These are phyloP conservation scores for Leishmania gerbilli DNA, from an alignment of 208 protist genomes.

Conservation along the genomic window DNA sequence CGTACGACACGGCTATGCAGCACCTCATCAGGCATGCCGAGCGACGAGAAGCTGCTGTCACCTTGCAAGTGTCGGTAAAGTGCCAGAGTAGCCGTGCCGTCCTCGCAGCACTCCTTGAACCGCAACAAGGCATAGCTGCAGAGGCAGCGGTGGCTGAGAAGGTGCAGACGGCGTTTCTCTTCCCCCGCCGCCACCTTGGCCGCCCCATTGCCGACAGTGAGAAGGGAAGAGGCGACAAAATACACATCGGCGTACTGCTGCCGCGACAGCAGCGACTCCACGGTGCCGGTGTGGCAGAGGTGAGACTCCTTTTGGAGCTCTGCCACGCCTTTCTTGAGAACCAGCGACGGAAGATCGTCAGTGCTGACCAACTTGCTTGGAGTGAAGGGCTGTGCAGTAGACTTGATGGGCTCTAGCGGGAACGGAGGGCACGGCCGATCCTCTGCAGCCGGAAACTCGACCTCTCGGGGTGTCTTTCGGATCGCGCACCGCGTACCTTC, in stretches of 20 bases:
- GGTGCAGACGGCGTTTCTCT: not conserved
- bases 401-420: not conserved
- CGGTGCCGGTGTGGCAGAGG: not conserved
- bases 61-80: not conserved
- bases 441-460: not conserved
- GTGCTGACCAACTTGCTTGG: not conserved
- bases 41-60: not conserved
- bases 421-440: not conserved
- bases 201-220: not conserved
- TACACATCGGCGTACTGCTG: conserved; percentile 41
- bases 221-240: conserved; percentile 19
- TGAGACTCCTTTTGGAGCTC: not conserved
- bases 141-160: conserved; percentile 45
- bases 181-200: not conserved
- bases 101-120: conserved; percentile 74
- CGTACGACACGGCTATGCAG: conserved; percentile 3
- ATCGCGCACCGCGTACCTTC: not conserved
- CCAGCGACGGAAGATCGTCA: not conserved
- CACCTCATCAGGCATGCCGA: not conserved
- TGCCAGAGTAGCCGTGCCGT: conserved; percentile 39
- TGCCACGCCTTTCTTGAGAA: not conserved
- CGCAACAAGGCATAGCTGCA: conserved; percentile 74
- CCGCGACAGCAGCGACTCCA: conserved; percentile 7
- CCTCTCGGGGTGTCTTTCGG: not conserved
- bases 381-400: not conserved